Percentiles rank a stretch among this genome's conserved stretches.
Evolutionary conservation across 345 rosid species (phyloP).

Genomic region (Eucalyptus erythrocorys): DNA sequence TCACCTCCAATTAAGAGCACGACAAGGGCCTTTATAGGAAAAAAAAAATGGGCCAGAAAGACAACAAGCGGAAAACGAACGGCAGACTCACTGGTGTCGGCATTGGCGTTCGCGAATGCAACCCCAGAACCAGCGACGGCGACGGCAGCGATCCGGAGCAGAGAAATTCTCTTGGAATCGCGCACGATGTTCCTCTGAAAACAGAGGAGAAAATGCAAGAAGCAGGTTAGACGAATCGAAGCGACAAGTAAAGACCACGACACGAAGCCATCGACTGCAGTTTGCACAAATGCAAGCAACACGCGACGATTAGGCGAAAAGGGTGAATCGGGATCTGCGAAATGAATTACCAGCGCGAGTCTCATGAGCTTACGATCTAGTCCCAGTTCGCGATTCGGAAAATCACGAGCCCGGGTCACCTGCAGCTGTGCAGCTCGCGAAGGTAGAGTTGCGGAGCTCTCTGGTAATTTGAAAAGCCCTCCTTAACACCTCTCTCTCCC

Average conservation of each 20-base stretch:
- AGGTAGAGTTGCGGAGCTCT: neutral
- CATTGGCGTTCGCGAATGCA: neutral
- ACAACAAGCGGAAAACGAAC: neutral
- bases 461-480: neutral
- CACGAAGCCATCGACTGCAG: neutral
- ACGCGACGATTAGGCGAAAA: neutral
- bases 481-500: neutral
- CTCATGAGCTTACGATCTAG: neutral
- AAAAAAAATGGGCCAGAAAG: neutral
- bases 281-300: neutral
- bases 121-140: conserved; percentile 38
- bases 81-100: conserved; percentile 22
- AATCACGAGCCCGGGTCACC: neutral
- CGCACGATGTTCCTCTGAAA: conserved; percentile 27
- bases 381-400: neutral
- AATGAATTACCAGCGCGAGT: neutral
- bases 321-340: neutral
- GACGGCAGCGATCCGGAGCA: conserved; percentile 21
- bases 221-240: neutral
- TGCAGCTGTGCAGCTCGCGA: neutral
- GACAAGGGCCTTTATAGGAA: neutral
- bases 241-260: neutral
- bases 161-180: conserved; percentile 4
- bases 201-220: neutral
- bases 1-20: neutral